These are phyloP conservation scores for Curvularia spicifera DNA, from an alignment of 2,329 filamentous ascomycete species.

Conservation along the genomic window DNA sequence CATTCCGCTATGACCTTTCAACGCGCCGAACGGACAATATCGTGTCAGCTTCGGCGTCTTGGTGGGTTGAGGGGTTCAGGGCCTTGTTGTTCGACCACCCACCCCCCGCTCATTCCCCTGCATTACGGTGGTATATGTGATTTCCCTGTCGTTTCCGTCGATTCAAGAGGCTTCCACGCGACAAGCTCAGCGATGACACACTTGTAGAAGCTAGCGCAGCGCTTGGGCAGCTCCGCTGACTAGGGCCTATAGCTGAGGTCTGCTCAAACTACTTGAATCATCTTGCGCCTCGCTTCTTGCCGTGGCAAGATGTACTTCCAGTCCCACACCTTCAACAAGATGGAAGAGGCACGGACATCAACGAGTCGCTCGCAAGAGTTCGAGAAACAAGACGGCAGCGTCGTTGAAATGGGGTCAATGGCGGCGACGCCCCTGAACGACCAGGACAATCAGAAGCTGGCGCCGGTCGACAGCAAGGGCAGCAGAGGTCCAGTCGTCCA, in stretches of 20 bases:
- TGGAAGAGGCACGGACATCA: slow-evolving; percentile 12
- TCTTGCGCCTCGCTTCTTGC: slow-evolving; percentile 1
- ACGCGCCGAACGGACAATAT: slow-evolving; percentile 7
- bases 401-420: slow-evolving; percentile 26
- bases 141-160: slow-evolving; percentile 5
- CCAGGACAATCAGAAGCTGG: slow-evolving; percentile 26
- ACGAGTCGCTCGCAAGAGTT: slow-evolving; percentile 15
- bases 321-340: slow-evolving; percentile 14
- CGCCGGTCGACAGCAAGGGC: slow-evolving; percentile 13
- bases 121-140: slow-evolving; percentile 21
- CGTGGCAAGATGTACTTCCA: slow-evolving; percentile 1
- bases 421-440: slow-evolving; percentile 28
- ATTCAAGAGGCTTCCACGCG: slow-evolving; percentile 1
- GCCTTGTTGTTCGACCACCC: slow-evolving; percentile 4
- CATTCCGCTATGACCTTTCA: slow-evolving; percentile 8
- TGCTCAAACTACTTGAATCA: slow-evolving; percentile 14
- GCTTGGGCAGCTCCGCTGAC: slow-evolving; percentile 1
- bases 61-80: slow-evolving; percentile 5
- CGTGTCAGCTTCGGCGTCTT: slow-evolving; percentile 2
- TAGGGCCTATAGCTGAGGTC: slow-evolving; percentile 6
- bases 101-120: slow-evolving; percentile 4
- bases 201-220: slow-evolving; percentile 2
- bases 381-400: slow-evolving; percentile 18
- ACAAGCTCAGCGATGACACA: background rate
- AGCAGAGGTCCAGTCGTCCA: slow-evolving; percentile 30